Percentiles rank a stretch among this genome's conserved stretches.
Evolutionary conservation across 2,329 filamentous ascomycete species (phyloP).

Genomic region (Calcarisporium arbuscula): DNA sequence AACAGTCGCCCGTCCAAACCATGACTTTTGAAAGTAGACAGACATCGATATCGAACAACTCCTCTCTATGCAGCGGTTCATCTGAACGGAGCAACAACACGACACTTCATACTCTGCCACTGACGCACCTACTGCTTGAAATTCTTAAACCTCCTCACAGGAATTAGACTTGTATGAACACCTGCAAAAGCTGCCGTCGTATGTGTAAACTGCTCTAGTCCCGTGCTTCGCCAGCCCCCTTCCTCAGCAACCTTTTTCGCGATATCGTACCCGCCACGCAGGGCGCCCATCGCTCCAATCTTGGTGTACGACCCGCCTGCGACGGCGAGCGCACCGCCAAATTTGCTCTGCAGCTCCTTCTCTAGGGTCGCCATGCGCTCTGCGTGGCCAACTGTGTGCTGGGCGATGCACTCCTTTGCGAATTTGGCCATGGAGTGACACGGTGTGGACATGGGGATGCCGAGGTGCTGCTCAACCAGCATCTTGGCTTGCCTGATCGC

Average conservation of each 20-base stretch:
- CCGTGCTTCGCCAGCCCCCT: conserved; percentile 18
- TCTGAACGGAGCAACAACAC: too few relatives aligned
- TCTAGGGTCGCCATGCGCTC: conserved; percentile 53
- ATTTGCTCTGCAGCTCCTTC: conserved; percentile 46
- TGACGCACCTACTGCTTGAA: conserved; percentile 2
- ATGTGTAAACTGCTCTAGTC: conserved; percentile 22
- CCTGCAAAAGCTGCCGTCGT: too few relatives aligned
- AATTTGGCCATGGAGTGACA: conserved; percentile 53
- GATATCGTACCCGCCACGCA: conserved; percentile 37
- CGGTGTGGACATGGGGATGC: conserved; percentile 55
- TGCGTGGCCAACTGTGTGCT: conserved; percentile 77
- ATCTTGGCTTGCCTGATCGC: conserved; percentile 63
- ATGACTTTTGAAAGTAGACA: too few relatives aligned
- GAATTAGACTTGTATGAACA: conserved; percentile 17
- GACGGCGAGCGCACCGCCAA: conserved; percentile 59
- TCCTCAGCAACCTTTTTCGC: conserved; percentile 14
- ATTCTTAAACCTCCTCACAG: conserved; percentile 17
- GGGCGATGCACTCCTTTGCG: conserved; percentile 73
- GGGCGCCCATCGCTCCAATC: conserved; percentile 44
- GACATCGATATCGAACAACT: too few relatives aligned
- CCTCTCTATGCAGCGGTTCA: too few relatives aligned
- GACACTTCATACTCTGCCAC: too few relatives aligned
- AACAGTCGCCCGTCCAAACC: too few relatives aligned
- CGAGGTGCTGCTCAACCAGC: conserved; percentile 67
- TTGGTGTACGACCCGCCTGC: conserved; percentile 48